Evolutionary conservation across 345 rosid genomes (phyloP), one percentile per base, ranked within the genome.

Genomic region (Euphorbia tirucalli): DNA sequence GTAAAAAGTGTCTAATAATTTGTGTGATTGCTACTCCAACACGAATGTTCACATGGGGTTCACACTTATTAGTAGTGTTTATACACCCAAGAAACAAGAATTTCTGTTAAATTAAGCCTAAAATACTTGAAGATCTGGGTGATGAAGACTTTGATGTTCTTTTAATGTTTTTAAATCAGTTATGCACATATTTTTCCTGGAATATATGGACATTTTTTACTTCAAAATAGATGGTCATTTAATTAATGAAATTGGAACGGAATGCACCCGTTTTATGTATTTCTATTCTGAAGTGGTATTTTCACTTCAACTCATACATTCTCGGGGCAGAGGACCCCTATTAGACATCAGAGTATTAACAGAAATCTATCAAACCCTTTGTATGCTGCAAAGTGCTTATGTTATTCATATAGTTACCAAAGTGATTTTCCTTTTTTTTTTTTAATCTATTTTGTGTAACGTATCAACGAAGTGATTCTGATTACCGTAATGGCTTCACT

Each of bases 121-220:
- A 16, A 59, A 59, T 59, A 13, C 63, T 59, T 59, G 63, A 59
- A 59, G 63, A 27, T 21, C 32, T 59, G 31, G 62, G 14, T 58
- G 11, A 58, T 58, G 32, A 27, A 58, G 35, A 37, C 27, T 0
- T 58, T 7, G 13, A 1, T 58, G 5, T 52, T n/a, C 5, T 41
- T 41, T 4, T 4, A 4, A 41, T 41, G 44, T n/a, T 52, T 7
- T 52, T 19, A n/a, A n/a, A 52, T 57, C 5, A 57, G 32, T 55
- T n/a, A 13, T 27, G 7, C 19, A 24, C 4, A 11, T 57, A 13
- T 57, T 25, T 57, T 24, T 22, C 4, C 32, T 57, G 31, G 19
- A 58, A 52, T 52, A 11, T 58, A 28, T 58, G 18, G 62, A 14
- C n/a, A n/a, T n/a, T n/a, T n/a, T n/a, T n/a, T n/a, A n/a, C n/a